phyloP scores from a whole-genome alignment of 495 filamentous ascomycete species.

The Pyrenopolyporus hunteri region DNA sequence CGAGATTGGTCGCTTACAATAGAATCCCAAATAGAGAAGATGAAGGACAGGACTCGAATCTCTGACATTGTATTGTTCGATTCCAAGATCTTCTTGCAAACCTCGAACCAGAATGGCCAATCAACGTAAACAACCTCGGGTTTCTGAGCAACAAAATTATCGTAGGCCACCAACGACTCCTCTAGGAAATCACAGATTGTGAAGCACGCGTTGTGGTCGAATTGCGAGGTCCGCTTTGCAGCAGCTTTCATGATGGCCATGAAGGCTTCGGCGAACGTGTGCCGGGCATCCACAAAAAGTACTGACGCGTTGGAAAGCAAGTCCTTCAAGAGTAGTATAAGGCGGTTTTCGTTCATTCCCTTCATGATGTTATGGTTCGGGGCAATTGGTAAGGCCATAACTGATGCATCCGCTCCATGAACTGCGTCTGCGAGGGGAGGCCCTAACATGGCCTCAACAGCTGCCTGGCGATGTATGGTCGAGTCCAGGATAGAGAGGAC shows the following conservation, averaged over 20 bases:
- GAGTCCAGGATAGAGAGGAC: conserved; percentile 80
- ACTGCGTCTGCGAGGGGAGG: conserved; percentile 80
- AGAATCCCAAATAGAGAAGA: conserved; percentile 81
- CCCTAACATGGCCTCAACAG: conserved; percentile 57
- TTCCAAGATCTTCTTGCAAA: conserved; percentile 80
- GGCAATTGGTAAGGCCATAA: conserved; percentile 69
- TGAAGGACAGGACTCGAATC: conserved; percentile 83
- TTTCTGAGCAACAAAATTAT: conserved; percentile 49
- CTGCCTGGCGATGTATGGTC: conserved; percentile 76
- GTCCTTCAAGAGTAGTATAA: conserved; percentile 87
- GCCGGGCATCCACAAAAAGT: conserved; percentile 52
- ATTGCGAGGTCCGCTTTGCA: conserved; percentile 78
- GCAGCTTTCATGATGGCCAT: conserved; percentile 72
- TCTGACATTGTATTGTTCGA: conserved; percentile 96
- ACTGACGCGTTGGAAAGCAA: conserved; percentile 65
- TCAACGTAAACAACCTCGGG: conserved; percentile 55
- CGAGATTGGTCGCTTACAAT: conserved; percentile 69
- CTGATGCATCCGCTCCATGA: conserved; percentile 72
- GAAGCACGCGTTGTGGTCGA: conserved; percentile 88
- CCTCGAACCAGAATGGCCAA: conserved; percentile 90
- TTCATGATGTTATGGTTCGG: conserved; percentile 68
- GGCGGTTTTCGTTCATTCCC: conserved; percentile 88
- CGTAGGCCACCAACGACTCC: conserved; percentile 61
- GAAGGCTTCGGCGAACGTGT: conserved; percentile 82
- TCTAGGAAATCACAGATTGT: conserved; percentile 92